Percentiles rank a stretch among this genome's conserved stretches.
These are phyloP conservation scores for Trichosanthes cucumerina DNA, from an alignment of 306 rosid genomes.

Conservation along the genomic window DNA sequence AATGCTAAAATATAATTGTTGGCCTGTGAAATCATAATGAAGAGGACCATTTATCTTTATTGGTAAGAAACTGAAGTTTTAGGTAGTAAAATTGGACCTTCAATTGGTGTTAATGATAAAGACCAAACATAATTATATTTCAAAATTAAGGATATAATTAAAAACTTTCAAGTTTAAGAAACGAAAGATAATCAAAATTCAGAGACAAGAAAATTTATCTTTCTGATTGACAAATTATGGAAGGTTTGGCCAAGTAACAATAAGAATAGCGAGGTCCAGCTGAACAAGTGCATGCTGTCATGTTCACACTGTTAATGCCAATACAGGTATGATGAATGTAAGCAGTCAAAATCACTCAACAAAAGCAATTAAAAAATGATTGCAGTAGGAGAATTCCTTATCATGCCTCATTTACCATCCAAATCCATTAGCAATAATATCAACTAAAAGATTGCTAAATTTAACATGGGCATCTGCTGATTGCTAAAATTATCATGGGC, in stretches of 20 bases:
- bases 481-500: neutral
- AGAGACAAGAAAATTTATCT: neutral
- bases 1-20: neutral
- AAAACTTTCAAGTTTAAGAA: neutral
- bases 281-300: conserved; percentile 1
- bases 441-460: neutral
- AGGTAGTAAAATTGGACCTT: neutral
- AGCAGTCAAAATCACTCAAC: neutral
- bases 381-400: neutral
- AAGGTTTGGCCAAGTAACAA: neutral
- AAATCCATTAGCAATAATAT: neutral
- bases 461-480: neutral
- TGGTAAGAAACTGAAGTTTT: neutral
- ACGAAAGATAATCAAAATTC: neutral
- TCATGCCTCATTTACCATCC: neutral
- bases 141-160: neutral
- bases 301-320: neutral
- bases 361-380: neutral
- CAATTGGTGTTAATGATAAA: neutral
- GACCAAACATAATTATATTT: neutral
- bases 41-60: neutral
- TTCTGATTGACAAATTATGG: neutral
- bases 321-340: neutral
- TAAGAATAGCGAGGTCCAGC: neutral
- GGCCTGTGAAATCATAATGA: neutral